phyloP scores from a whole-genome alignment of 495 filamentous ascomycete genomes.

The Parathielavia hyrcaniae region DNA sequence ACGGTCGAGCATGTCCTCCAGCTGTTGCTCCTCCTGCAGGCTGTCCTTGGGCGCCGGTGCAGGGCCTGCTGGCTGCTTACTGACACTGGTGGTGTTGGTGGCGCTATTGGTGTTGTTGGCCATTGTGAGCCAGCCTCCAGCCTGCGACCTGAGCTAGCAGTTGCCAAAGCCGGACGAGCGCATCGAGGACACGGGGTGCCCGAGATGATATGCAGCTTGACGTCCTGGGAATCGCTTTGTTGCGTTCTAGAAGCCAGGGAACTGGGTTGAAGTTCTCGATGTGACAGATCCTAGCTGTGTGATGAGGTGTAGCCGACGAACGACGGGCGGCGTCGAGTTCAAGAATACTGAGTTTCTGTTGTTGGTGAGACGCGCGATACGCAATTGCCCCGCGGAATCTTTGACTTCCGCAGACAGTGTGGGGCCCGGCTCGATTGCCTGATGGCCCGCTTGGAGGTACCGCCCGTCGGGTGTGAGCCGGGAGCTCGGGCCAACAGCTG shows the following conservation, averaged over 20 bases:
- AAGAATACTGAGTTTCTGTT: neutral
- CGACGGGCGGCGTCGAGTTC: neutral
- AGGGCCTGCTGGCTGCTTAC: constrained; percentile 2
- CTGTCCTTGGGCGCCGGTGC: constrained; percentile 18
- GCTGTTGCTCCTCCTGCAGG: constrained; percentile 31
- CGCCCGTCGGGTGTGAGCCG: too few species aligned
- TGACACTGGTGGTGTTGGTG: neutral
- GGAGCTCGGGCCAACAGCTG: constrained; percentile 11
- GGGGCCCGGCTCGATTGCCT: constrained; percentile 1
- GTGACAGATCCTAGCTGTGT: constrained; percentile 7
- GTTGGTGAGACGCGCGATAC: neutral
- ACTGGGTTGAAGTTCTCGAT: constrained; percentile 8
- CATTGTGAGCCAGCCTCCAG: constrained; percentile 18
- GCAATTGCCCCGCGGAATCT: neutral
- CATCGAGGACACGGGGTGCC: neutral
- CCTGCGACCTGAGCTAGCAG: neutral
- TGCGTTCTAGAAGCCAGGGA: neutral
- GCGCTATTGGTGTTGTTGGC: constrained; percentile 20
- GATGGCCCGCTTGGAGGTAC: neutral
- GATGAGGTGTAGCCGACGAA: constrained; percentile 1
- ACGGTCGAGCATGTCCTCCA: constrained; percentile 34
- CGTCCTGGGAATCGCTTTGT: neutral
- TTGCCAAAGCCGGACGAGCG: too few species aligned
- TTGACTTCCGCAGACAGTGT: neutral
- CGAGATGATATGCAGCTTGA: neutral